Base-by-base conservation (phyloP, 306 rosid species). In the Prunus mongolica region DNA sequence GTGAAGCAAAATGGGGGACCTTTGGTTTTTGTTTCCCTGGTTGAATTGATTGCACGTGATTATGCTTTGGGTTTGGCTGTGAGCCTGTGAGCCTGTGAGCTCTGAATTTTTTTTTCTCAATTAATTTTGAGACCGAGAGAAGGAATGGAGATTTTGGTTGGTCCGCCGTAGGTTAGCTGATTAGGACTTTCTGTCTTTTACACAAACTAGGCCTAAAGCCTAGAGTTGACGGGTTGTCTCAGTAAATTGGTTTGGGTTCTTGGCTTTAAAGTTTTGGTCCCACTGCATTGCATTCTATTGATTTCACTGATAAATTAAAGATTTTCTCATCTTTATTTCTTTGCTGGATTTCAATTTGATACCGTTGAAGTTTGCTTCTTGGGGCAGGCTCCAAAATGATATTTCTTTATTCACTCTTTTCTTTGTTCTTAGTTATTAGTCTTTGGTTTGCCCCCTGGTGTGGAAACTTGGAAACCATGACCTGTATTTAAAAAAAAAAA, bases 31-130 rank as follows among this genome's bases (percentile, higher is more conserved):
- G 22, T 51, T 8, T 14, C 9, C 2, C 12, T 4, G 57, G 34
- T 25, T 25, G 65, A 60, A 55, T 70, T 81, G 52, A 55, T 22
- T 44, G 75, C 84, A 52, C 76, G 82, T 80, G 89, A 80, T 25
- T 47, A 47, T 15, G 13, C 27, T 3, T 10, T 49, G 19, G 54
- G 61, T 55, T 56, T 24, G 62, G 61, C 24, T 60, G 65, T 27
- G 65, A 60, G 38, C n/a, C 24, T 60, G 65, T 27, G 65, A 25
- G 65, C n/a, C 28, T 25, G 65, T 5, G 38, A 13, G 65, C n/a
- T 60, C 2, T 71, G 12, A 44, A 55, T 58, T 61, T 30, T 41
- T 58, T 76, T 76, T 80, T 64, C 44, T 30, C 58, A n/a, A 28
- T 73, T 25, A 45, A 71, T 8, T 56, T 57, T 66, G 74, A 81